Percentiles rank a stretch among this genome's conserved stretches.
Conservation (phyloP, 2,329 filamentous ascomycete species). For the Parafenestella ontariensis region DNA sequence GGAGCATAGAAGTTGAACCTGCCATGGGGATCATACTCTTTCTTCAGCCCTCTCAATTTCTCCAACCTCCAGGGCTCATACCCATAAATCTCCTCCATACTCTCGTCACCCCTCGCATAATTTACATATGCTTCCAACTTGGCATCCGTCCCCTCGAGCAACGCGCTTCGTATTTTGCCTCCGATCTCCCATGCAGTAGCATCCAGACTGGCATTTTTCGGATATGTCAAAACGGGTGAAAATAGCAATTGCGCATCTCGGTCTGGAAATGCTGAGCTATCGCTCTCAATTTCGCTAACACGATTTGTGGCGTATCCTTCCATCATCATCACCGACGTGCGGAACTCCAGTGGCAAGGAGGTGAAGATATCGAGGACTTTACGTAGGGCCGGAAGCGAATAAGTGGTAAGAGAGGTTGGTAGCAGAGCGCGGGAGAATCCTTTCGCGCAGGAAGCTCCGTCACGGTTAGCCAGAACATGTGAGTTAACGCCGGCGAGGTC, state of each 20-base stretch:
- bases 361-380: slow-evolving; percentile 20
- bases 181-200: slow-evolving; percentile 13
- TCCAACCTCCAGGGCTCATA: slow-evolving; percentile 43
- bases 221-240: slow-evolving; percentile 20
- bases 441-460: slow-evolving; percentile 23
- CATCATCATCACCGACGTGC: slow-evolving; percentile 18
- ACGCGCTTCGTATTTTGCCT: slow-evolving; percentile 12
- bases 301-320: slow-evolving; percentile 26
- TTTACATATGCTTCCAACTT: slow-evolving; percentile 39
- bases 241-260: slow-evolving; percentile 21
- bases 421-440: slow-evolving; percentile 13
- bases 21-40: slow-evolving; percentile 41
- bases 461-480: slow-evolving; percentile 8
- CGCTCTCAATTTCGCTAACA: slow-evolving; percentile 15
- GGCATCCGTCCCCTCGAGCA: slow-evolving; percentile 17
- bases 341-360: slow-evolving; percentile 14
- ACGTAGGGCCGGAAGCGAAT: slow-evolving; percentile 14
- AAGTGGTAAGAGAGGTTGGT: slow-evolving; percentile 19
- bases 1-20: slow-evolving; percentile 41
- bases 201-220: slow-evolving; percentile 20
- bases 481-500: slow-evolving; percentile 24
- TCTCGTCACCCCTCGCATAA: slow-evolving; percentile 41
- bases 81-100: slow-evolving; percentile 41
- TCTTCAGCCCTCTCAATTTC: slow-evolving; percentile 42
- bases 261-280: slow-evolving; percentile 29